phyloP scores from a whole-genome alignment of 2,329 filamentous ascomycete genomes.

The Claviceps digitariae region DNA sequence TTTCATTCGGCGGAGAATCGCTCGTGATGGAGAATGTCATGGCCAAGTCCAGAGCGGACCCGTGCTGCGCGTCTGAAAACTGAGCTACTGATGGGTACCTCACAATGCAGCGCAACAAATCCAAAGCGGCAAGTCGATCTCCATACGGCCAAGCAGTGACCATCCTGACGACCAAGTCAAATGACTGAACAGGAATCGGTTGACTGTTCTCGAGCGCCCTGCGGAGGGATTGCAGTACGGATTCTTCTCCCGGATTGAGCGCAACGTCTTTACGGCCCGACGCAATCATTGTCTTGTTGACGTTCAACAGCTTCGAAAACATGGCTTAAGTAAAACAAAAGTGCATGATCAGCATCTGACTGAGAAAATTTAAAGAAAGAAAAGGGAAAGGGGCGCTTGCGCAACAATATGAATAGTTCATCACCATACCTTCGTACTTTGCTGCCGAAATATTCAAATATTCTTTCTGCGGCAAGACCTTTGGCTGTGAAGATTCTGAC shows the following conservation, averaged over 20 bases:
- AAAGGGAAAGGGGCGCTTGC: neutral
- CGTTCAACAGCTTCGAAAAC: slow-evolving; percentile 59
- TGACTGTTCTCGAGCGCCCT: slow-evolving; percentile 47
- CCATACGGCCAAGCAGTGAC: slow-evolving; percentile 67
- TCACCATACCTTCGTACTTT: slow-evolving; percentile 43
- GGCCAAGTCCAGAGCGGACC: slow-evolving; percentile 46
- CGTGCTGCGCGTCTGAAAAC: slow-evolving; percentile 36
- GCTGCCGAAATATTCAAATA: slow-evolving; percentile 67
- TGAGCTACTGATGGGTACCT: slow-evolving; percentile 54
- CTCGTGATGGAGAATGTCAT: slow-evolving; percentile 24
- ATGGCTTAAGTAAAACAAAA: slow-evolving; percentile 36
- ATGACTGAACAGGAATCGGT: slow-evolving; percentile 33
- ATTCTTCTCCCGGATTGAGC: slow-evolving; percentile 58
- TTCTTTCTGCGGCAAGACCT: slow-evolving; percentile 61
- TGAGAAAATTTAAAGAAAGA: neutral
- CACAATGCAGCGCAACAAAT: slow-evolving; percentile 73
- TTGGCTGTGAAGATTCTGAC: slow-evolving; percentile 30
- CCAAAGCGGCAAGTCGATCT: slow-evolving; percentile 70
- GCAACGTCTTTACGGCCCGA: slow-evolving; percentile 60
- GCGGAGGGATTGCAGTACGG: slow-evolving; percentile 46
- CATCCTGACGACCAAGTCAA: slow-evolving; percentile 57
- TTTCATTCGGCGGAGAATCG: slow-evolving; percentile 52
- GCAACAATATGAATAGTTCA: neutral
- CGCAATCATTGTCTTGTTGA: slow-evolving; percentile 61
- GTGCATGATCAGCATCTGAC: neutral